Percentiles rank a stretch among this genome's conserved stretches.
phyloP scores from a whole-genome alignment of 2,329 filamentous ascomycete species.

The Pseudogymnoascus sp. region DNA sequence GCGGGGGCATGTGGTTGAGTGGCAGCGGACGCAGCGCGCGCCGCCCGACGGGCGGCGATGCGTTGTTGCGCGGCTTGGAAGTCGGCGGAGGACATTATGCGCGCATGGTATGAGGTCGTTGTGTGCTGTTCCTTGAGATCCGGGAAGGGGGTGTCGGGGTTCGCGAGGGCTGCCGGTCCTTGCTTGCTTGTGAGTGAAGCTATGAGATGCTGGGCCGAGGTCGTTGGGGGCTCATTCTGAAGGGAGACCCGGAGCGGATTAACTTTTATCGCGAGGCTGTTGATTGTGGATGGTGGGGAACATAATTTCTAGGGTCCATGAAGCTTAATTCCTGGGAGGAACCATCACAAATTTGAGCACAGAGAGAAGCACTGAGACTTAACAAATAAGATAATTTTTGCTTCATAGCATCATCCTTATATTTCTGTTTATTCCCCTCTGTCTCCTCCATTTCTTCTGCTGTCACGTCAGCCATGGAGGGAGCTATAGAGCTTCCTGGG shows the following conservation, averaged over 20 bases:
- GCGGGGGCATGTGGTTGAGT: constrained; percentile 43
- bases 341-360: not conserved
- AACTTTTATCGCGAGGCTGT: constrained; percentile 4
- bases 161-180: not conserved
- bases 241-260: not conserved
- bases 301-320: constrained; percentile 2
- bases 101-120: constrained; percentile 15
- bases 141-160: not conserved
- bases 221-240: not conserved
- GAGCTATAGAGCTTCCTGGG: constrained; percentile 69
- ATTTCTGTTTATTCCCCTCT: no score
- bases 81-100: constrained; percentile 26
- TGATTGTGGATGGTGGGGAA: constrained; percentile 4
- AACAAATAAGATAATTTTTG: not conserved
- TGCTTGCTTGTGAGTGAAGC: not conserved
- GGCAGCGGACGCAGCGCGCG: constrained; percentile 57
- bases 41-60: constrained; percentile 69
- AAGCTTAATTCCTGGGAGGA: not conserved
- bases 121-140: not conserved
- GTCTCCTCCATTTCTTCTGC: not conserved
- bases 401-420: not conserved
- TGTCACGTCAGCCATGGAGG: constrained; percentile 45
- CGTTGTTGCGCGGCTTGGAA: constrained; percentile 87
- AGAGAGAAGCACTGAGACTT: not conserved
- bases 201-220: not conserved